Base-by-base conservation (phyloP, 768 basidiomycete genomes). In the Kwoniella sp. region DNA sequence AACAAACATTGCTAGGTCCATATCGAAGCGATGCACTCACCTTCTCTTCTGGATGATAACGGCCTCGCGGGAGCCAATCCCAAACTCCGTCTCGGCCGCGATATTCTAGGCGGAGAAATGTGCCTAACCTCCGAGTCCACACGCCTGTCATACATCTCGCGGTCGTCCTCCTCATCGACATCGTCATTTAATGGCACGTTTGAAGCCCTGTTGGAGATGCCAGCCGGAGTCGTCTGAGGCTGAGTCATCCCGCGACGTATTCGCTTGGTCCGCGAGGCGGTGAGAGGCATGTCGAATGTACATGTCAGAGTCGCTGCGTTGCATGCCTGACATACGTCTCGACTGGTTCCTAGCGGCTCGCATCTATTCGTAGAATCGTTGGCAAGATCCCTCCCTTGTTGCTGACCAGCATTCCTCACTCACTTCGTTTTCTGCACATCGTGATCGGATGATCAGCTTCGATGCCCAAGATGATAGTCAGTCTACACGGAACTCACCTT, bases 221-320 rank as follows among this genome's bases (percentile, higher is more conserved):
- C 57, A 58, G 3, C 30, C 22, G 21, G 57, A 17, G 21, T 48
- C 57, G 40, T 9, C 13, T 58, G 47, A n/a, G 57, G 49, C 21
- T 58, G 57, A 29, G 37, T 33, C 8, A 58, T 40, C 17, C 59
- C 65, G 24, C 57, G 55, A 17, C 65, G 65, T 36, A 66, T 57
- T 19, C 65, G 48, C 30, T 66, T 66, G n/a, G 65, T 61, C n/a
- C 65, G 53, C 2, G 65, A 61, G 2, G 54, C 65, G 21, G 65
- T 61, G 2, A 66, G 29, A 15, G 65, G 65, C 55, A 62, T 26
- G 25, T 66, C 65, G 55, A 61, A 66, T 2, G 65, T 66, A 36
- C 65, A 66, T 12, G 59, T 59, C 9, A 60, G 13, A 19, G 57
- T 47, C 19, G 64, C 64, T 12, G 52, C 21, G 25, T 48, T 46